Conservation (phyloP, 805 yeast species). For the Barnettozyma californica region DNA sequence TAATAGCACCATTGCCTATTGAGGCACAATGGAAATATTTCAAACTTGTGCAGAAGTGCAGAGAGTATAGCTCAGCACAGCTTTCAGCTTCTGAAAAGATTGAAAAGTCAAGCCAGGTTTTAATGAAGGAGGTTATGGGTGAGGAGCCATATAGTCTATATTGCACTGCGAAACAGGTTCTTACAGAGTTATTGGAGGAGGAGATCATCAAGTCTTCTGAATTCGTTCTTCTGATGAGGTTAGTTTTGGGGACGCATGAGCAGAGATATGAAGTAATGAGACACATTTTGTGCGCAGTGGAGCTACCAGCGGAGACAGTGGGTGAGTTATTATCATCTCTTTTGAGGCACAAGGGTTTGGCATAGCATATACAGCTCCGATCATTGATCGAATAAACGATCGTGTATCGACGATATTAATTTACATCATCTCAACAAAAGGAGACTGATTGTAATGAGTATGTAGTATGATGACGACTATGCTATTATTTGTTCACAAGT, state of each 20-base stretch:
- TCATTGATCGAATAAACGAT: neutral
- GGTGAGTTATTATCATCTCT: neutral
- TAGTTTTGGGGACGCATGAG: neutral
- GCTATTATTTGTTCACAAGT: neutral
- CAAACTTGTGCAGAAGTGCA: neutral
- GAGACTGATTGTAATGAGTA: too few relatives aligned
- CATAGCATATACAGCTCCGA: neutral
- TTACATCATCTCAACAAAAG: too few relatives aligned
- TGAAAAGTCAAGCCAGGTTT: neutral
- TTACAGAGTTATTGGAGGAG: neutral
- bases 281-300: neutral
- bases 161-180: neutral
- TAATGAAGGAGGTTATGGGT: neutral
- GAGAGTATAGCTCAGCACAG: neutral
- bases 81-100: neutral
- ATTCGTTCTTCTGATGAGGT: neutral
- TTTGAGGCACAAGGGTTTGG: neutral
- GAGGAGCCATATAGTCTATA: neutral
- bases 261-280: neutral
- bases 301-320: neutral
- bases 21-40: neutral
- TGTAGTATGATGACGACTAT: neutral
- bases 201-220: neutral
- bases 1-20: neutral
- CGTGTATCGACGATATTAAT: neutral